Conservation (phyloP, 2,329 filamentous ascomycete genomes). For the Hypoxylon sp. region DNA sequence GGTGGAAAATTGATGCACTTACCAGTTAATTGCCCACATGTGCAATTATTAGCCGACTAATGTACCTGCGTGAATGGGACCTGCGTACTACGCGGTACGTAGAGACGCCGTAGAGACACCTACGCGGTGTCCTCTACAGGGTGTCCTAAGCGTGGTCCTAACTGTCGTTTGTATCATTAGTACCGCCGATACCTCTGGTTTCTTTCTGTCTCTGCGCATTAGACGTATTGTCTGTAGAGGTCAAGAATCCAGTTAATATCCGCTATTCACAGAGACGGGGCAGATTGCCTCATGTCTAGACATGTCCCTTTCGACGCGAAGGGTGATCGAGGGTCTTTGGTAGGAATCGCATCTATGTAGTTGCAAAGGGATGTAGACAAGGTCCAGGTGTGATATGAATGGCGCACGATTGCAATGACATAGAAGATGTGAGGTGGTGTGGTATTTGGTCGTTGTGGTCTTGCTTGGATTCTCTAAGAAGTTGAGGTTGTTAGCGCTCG, state of each 20-base stretch:
- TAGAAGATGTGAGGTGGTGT: neutral
- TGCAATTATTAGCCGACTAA: neutral
- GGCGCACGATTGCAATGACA: neutral
- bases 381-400: neutral
- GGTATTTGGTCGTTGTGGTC: neutral
- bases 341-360: neutral
- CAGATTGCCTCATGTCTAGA: neutral
- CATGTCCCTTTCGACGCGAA: neutral
- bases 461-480: conserved; percentile 1
- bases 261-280: neutral
- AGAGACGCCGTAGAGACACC: no score
- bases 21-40: neutral
- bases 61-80: neutral
- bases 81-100: neutral
- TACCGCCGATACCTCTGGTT: no score
- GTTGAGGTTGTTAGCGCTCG: neutral
- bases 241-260: neutral
- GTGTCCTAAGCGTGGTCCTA: no score
- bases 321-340: neutral
- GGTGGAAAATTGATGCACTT: neutral
- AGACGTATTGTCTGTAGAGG: neutral
- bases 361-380: neutral
- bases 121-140: no score
- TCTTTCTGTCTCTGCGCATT: neutral
- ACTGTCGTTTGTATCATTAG: no score